Percentiles rank a stretch among this genome's conserved stretches.
Conservation (phyloP, 345 rosid species). For the Lepidium sativum region DNA sequence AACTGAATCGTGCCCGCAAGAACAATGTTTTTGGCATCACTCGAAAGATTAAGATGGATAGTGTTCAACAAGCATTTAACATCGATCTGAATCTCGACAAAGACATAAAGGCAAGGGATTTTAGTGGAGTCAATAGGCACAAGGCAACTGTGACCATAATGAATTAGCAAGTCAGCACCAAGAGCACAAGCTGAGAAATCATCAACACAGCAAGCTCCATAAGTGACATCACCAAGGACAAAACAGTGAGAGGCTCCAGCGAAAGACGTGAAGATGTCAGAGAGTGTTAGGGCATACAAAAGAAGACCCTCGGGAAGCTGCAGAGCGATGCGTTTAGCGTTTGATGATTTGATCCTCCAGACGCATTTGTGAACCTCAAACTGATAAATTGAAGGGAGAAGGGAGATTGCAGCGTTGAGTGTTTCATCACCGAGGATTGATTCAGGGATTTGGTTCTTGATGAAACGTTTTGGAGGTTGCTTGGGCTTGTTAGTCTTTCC, state of each 20-base stretch:
- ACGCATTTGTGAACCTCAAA: constrained; percentile 86
- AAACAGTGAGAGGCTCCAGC: constrained; percentile 65
- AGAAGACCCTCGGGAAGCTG: constrained; percentile 92
- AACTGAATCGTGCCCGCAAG: constrained; percentile 94
- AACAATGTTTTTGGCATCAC: constrained; percentile 24
- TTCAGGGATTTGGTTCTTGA: constrained; percentile 80
- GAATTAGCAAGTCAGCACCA: constrained; percentile 73
- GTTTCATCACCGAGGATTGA: constrained; percentile 60
- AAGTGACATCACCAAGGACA: constrained; percentile 82
- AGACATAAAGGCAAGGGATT: constrained; percentile 85
- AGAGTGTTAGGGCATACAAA: constrained; percentile 77
- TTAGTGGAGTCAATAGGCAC: constrained; percentile 72
- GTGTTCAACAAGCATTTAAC: constrained; percentile 47
- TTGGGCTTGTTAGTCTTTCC: constrained; percentile 20
- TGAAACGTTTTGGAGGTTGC: constrained; percentile 71
- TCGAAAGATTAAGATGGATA: constrained; percentile 36
- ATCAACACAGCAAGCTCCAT: constrained; percentile 91
- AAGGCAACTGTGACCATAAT: constrained; percentile 88
- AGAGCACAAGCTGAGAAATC: constrained; percentile 73
- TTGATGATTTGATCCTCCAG: constrained; percentile 55
- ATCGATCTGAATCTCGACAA: constrained; percentile 78
- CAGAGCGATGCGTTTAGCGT: constrained; percentile 66
- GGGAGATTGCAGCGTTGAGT: constrained; percentile 70
- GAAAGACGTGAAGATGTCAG: constrained; percentile 72
- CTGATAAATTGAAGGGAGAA: constrained; percentile 72